These are phyloP conservation scores for Psidium friedrichsthalianum DNA, from an alignment of 345 rosid species.

Conservation along the genomic window DNA sequence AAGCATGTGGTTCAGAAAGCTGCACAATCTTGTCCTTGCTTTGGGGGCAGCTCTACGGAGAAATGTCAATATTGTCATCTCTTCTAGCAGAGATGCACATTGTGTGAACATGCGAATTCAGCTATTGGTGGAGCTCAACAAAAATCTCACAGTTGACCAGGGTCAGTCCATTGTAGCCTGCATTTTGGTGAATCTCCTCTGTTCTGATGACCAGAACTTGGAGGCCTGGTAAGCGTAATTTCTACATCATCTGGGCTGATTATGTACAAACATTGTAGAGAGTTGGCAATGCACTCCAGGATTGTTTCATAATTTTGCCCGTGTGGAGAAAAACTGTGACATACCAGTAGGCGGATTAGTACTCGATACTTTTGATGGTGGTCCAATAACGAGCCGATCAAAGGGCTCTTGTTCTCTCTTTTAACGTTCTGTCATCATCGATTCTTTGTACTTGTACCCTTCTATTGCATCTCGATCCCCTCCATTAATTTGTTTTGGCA, in stretches of 20 bases:
- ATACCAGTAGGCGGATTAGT: rapidly evolving
- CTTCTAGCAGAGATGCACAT: not conserved
- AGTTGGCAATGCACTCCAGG: not conserved
- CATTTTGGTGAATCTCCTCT: not conserved
- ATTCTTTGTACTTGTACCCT: not conserved
- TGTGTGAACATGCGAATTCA: not conserved
- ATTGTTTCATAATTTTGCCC: not conserved
- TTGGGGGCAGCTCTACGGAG: not conserved
- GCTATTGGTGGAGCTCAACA: not conserved
- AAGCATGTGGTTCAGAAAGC: not conserved
- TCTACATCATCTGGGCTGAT: not conserved
- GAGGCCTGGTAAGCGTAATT: not conserved
- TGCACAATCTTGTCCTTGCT: not conserved
- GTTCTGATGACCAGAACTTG: not conserved
- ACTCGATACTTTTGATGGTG: not conserved
- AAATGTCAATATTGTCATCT: not conserved
- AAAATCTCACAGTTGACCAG: not conserved
- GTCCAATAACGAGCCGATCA: not conserved
- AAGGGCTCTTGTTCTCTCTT: not conserved
- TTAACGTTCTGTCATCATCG: not conserved
- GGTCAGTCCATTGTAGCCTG: not conserved
- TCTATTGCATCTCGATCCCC: not conserved
- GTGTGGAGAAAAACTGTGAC: rapidly evolving
- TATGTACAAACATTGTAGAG: not conserved
- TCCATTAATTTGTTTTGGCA: not conserved